These are phyloP conservation scores for Phytopythium cucurbitacearum DNA, from an alignment of 352 stramenopile species.

Conservation along the genomic window DNA sequence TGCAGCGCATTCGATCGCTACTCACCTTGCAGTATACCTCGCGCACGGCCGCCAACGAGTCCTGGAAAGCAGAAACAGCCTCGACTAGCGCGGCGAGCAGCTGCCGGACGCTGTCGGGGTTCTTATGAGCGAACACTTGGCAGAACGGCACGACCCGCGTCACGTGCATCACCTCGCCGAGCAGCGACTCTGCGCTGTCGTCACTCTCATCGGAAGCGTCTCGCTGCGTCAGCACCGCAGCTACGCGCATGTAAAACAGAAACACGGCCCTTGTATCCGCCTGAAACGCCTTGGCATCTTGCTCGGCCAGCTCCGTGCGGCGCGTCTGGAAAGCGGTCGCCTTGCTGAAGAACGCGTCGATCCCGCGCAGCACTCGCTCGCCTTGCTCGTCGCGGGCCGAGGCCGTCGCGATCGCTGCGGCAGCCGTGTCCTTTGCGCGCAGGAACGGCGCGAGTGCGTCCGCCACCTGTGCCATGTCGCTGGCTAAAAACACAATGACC, in stretches of 20 bases:
- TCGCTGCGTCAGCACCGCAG: slow-evolving; percentile 1
- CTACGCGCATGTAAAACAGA: slow-evolving; percentile 30
- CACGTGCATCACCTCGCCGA: slow-evolving; percentile 37
- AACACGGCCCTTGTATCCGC: slow-evolving; percentile 22
- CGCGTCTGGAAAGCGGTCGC: slow-evolving; percentile 13
- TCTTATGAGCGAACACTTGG: slow-evolving; percentile 44
- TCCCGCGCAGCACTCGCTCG: slow-evolving; percentile 6
- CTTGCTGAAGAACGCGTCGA: slow-evolving; percentile 32
- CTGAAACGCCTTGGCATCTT: slow-evolving; percentile 5
- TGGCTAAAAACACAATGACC: neutral
- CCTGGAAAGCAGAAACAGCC: slow-evolving; percentile 13
- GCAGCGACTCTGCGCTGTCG: slow-evolving; percentile 6
- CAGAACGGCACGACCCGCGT: slow-evolving; percentile 58
- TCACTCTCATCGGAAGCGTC: neutral
- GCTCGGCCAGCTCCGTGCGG: neutral
- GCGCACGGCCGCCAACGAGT: slow-evolving; percentile 14
- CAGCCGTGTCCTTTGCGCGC: too few species aligned
- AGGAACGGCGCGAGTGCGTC: neutral
- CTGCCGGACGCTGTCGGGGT: slow-evolving; percentile 14
- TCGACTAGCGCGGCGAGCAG: slow-evolving; percentile 23
- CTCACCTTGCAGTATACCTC: slow-evolving; percentile 32
- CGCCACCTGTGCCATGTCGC: neutral
- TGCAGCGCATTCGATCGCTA: neutral
- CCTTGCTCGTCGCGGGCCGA: slow-evolving; percentile 1
- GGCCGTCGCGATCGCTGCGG: neutral